A percentile compares a stretch with the other conserved stretches of the same genome.
phyloP scores from a whole-genome alignment of 2,329 filamentous ascomycete species.

The Fusarium sp. region DNA sequence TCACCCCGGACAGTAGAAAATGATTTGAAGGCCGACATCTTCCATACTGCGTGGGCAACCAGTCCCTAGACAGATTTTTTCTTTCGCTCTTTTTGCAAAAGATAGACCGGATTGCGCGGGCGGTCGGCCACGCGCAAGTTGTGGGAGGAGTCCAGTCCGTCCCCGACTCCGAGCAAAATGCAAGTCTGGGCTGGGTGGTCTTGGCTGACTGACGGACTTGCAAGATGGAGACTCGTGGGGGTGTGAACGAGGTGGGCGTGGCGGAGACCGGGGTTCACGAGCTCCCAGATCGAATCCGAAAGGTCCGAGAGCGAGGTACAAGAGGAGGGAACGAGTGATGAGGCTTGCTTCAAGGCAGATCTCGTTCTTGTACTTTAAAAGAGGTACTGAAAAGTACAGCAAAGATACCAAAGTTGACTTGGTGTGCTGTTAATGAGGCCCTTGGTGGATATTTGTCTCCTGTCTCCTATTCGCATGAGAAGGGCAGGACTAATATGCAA shows the following conservation, averaged over 20 bases:
- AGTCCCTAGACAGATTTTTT: conserved; percentile 33
- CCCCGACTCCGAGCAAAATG: conserved; percentile 39
- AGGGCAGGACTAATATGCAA: conserved; percentile 21
- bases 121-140: conserved; percentile 44
- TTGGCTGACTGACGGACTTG: conserved; percentile 31
- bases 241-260: conserved; percentile 35
- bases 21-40: conserved; percentile 50
- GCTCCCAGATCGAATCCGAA: conserved; percentile 29
- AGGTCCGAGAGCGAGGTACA: conserved; percentile 35
- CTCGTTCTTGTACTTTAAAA: neutral
- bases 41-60: conserved; percentile 50
- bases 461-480: conserved; percentile 10
- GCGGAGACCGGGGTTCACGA: conserved; percentile 31
- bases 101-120: conserved; percentile 38
- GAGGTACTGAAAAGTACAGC: neutral
- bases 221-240: conserved; percentile 28
- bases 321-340: conserved; percentile 14
- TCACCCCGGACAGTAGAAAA: conserved; percentile 45
- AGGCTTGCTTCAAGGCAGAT: conserved; percentile 27
- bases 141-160: conserved; percentile 37
- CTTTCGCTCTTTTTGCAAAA: conserved; percentile 17
- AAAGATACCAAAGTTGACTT: conserved; percentile 13
- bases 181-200: conserved; percentile 24
- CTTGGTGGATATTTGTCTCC: conserved; percentile 30
- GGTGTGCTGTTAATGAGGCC: conserved; percentile 26